A percentile compares a stretch with the other conserved stretches of the same genome.
These are phyloP conservation scores for Solanum peruvianum DNA, from an alignment of 257 asterid species.

Conservation along the genomic window DNA sequence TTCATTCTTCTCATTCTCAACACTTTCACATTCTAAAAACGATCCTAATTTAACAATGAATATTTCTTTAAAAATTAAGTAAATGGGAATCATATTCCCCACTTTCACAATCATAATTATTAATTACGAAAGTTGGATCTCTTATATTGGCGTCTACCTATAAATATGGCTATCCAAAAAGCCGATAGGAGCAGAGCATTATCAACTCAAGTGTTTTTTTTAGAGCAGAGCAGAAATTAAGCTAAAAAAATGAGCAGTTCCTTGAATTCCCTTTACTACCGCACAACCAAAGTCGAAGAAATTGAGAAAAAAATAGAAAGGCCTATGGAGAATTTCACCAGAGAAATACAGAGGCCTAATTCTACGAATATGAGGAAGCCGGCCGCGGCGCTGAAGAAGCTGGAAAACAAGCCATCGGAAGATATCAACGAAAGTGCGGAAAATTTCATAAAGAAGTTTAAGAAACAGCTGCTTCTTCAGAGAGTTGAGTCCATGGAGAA, in stretches of 20 bases:
- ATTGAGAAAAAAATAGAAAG: background rate
- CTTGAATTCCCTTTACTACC: background rate
- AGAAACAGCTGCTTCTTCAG: slow-evolving; percentile 50
- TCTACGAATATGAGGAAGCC: background rate
- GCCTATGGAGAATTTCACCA: background rate
- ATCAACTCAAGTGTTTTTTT: background rate
- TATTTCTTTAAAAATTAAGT: background rate
- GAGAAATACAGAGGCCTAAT: background rate
- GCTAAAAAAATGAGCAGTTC: background rate
- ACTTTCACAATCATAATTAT: background rate
- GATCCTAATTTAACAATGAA: background rate
- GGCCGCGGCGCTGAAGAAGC: slow-evolving; percentile 1
- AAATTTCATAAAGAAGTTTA: slow-evolving; percentile 55
- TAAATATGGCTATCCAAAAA: background rate
- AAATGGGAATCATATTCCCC: background rate
- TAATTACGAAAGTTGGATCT: background rate
- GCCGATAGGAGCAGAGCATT: background rate
- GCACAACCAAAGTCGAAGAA: background rate
- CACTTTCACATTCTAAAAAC: background rate
- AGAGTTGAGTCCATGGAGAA: slow-evolving; percentile 76
- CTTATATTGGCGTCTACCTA: background rate
- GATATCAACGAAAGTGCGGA: slow-evolving; percentile 69
- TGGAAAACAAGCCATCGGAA: slow-evolving; percentile 29
- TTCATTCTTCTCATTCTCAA: no score
- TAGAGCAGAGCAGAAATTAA: background rate